These are phyloP conservation scores for Sphagnum tenellum DNA, from an alignment of 225 moss, liverwort and hornwort species.

Conservation along the genomic window DNA sequence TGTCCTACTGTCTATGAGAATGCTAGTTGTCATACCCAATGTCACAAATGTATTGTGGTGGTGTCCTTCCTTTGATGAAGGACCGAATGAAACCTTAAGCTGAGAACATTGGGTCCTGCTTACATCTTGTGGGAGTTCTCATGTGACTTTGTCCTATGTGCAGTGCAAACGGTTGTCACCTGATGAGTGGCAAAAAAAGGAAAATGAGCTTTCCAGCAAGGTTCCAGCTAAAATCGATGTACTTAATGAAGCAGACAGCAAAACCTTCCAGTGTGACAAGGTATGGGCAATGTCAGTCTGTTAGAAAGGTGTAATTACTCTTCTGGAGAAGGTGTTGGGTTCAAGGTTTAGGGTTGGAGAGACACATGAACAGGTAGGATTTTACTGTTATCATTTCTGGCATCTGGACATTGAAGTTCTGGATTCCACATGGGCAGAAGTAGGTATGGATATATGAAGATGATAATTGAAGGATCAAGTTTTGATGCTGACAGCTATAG, in stretches of 20 bases:
- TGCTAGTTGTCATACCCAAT: no score
- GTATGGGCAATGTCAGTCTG: constrained; percentile 11
- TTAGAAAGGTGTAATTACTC: background rate
- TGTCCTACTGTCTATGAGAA: no score
- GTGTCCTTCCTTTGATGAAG: no score
- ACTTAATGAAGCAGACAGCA: constrained; percentile 30
- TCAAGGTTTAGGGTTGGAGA: background rate
- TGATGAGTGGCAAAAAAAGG: constrained; percentile 44
- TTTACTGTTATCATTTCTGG: no score
- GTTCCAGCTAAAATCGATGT: constrained; percentile 44
- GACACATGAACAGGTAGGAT: no score
- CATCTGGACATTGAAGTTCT: no score
- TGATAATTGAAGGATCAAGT: no score
- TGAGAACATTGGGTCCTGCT: background rate
- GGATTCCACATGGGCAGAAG: no score
- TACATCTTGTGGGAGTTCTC: background rate
- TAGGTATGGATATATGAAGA: no score
- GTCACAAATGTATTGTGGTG: no score
- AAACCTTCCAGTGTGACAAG: constrained; percentile 30
- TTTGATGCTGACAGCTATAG: no score
- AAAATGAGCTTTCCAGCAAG: constrained; percentile 50
- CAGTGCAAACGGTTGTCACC: constrained; percentile 39
- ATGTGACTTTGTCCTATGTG: background rate
- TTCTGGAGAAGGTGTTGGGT: background rate
- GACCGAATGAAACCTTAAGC: no score